Base-by-base conservation (phyloP, 1,284 basidiomycete species). In the Ceratobasidium sp. region DNA sequence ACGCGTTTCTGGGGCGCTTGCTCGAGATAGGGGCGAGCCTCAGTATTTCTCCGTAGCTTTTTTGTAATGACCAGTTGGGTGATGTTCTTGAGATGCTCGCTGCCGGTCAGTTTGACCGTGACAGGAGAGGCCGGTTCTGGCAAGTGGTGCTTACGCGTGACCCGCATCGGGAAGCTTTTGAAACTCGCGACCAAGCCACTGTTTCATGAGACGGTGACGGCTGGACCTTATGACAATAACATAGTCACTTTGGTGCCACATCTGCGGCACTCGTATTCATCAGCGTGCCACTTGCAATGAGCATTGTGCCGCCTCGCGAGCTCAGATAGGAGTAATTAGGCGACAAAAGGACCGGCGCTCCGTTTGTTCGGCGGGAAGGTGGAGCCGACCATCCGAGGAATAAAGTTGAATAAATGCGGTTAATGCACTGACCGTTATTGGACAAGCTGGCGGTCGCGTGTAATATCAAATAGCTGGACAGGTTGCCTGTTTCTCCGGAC, bases 181-280 rank as follows among this genome's bases (percentile, higher is more conserved):
- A n/a, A n/a, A n/a, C n/a, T n/a, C n/a, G n/a, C n/a, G n/a, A n/a
- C n/a, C n/a, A n/a, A n/a, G n/a, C n/a, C n/a, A n/a, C n/a, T n/a
- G n/a, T n/a, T n/a, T n/a, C n/a, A n/a, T n/a, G n/a, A n/a, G n/a
- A n/a, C n/a, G n/a, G n/a, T n/a, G n/a, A n/a, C n/a, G n/a, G n/a
- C n/a, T n/a, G n/a, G n/a, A n/a, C n/a, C n/a, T n/a, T n/a, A n/a
- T n/a, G n/a, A n/a, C n/a, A n/a, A n/a, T n/a, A n/a, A n/a, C n/a
- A n/a, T n/a, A n/a, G n/a, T n/a, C n/a, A n/a, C n/a, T n/a, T n/a
- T n/a, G n/a, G n/a, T n/a, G n/a, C n/a, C n/a, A n/a, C n/a, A n/a
- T 7, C 38, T 62, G 31, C 58, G 58, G 58, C 58, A 45, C 45
- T 62, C 45, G 34, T 62, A 49, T 62, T 62, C 45, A 38, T 62